These are phyloP conservation scores for Amanita inopinata DNA, from an alignment of 768 basidiomycete genomes.

Conservation along the genomic window DNA sequence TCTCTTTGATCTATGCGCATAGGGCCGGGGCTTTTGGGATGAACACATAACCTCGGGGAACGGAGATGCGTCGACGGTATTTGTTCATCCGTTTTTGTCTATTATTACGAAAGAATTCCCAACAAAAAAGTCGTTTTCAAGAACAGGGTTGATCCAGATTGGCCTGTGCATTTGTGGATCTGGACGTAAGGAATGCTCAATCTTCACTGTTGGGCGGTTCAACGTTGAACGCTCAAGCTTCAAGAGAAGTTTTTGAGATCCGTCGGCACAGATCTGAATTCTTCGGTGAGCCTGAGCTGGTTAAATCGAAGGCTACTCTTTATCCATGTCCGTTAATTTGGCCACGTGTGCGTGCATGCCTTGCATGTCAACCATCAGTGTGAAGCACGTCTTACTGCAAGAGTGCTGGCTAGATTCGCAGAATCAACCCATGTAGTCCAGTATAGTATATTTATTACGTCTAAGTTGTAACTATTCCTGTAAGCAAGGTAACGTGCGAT, in stretches of 20 bases:
- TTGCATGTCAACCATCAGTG: conserved; percentile 6
- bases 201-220: conserved; percentile 4
- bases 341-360: conserved; percentile 6
- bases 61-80: not conserved
- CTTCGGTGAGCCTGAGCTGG: not conserved
- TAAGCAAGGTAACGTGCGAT: not conserved
- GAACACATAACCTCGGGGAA: not conserved
- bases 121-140: not conserved
- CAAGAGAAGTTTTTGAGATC: not conserved
- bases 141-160: conserved; percentile 2
- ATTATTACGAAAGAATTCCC: conserved; percentile 2
- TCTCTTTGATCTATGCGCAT: not conserved
- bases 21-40: not conserved
- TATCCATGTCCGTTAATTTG: conserved; percentile 1
- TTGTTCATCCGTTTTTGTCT: too few species aligned
- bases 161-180: conserved; percentile 2
- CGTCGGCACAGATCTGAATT: conserved; percentile 5
- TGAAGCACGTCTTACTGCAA: not conserved
- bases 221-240: not conserved
- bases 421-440: not conserved
- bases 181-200: conserved; percentile 1
- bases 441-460: not conserved
- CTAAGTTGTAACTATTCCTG: not conserved
- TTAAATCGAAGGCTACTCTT: conserved; percentile 7
- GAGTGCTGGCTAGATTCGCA: conserved; percentile 6